phyloP scores from a whole-genome alignment of 495 filamentous ascomycete genomes.

The Tuber calosporum region DNA sequence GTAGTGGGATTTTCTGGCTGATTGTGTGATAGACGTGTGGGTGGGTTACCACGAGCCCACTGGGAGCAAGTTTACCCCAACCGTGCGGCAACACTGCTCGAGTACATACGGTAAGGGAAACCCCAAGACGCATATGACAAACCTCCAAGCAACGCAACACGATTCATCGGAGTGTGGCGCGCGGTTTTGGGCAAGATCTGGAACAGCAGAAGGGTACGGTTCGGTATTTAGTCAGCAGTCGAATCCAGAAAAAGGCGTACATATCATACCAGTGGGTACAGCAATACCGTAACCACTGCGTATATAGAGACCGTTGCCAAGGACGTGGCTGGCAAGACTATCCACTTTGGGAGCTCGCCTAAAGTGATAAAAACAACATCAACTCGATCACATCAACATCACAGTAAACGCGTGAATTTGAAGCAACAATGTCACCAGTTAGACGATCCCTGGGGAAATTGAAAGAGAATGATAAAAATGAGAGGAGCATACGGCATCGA shows the following conservation, averaged over 20 bases:
- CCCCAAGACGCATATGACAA: background rate
- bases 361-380: too few species aligned
- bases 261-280: too few species aligned
- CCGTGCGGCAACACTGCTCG: background rate
- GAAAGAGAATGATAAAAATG: too few species aligned
- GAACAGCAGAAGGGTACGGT: background rate
- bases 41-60: background rate
- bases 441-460: too few species aligned
- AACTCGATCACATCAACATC: too few species aligned
- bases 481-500: too few species aligned
- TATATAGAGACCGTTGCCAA: too few species aligned
- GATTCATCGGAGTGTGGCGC: background rate
- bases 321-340: too few species aligned
- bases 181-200: background rate
- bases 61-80: background rate
- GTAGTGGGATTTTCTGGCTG: background rate
- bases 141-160: background rate
- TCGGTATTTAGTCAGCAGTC: background rate
- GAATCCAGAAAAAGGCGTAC: background rate
- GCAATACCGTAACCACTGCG: too few species aligned
- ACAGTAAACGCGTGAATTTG: too few species aligned
- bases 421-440: too few species aligned
- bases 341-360: too few species aligned
- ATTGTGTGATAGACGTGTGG: background rate
- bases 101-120: background rate